Evolutionary conservation across 352 stramenopile species (phyloP).

Genomic region (Globisporangium paroecandrum): DNA sequence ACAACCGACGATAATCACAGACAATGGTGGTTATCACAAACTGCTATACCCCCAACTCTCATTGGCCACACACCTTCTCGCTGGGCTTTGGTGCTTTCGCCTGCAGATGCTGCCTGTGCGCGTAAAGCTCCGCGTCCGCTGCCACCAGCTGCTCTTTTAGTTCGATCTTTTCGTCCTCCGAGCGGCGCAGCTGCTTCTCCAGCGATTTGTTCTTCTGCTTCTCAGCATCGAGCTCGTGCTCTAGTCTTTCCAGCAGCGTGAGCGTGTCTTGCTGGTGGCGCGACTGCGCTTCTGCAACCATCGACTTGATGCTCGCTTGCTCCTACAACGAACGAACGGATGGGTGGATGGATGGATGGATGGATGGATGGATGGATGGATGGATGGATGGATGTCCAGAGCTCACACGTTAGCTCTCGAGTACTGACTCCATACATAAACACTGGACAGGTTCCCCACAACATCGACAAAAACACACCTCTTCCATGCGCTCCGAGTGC

Average conservation of each 20-base stretch:
- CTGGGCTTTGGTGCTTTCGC: conserved; percentile 2
- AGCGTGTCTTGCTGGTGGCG: conserved; percentile 26
- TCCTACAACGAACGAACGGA: conserved; percentile 3
- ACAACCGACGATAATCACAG: background rate
- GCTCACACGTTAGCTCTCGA: background rate
- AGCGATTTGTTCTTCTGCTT: conserved; percentile 29
- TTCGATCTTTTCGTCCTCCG: conserved; percentile 28
- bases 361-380: background rate
- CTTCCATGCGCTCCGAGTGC: conserved; percentile 17
- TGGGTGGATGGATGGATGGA: background rate
- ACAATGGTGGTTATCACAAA: background rate
- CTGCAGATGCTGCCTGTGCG: conserved; percentile 21
- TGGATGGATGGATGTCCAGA: background rate
- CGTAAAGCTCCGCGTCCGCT: conserved; percentile 43
- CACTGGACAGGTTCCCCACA: no score
- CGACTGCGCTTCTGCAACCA: conserved; percentile 29
- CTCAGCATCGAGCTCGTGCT: conserved; percentile 20
- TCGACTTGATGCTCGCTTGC: conserved; percentile 30
- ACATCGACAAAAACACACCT: background rate
- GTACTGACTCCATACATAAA: no score
- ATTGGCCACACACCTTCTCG: conserved; percentile 2
- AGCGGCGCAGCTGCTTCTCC: conserved; percentile 25
- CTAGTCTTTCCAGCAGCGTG: conserved; percentile 26
- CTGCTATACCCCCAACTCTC: background rate
- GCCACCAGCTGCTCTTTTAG: conserved; percentile 44